Conservation (phyloP, 2,329 filamentous ascomycete species). For the Penicillium sp. region DNA sequence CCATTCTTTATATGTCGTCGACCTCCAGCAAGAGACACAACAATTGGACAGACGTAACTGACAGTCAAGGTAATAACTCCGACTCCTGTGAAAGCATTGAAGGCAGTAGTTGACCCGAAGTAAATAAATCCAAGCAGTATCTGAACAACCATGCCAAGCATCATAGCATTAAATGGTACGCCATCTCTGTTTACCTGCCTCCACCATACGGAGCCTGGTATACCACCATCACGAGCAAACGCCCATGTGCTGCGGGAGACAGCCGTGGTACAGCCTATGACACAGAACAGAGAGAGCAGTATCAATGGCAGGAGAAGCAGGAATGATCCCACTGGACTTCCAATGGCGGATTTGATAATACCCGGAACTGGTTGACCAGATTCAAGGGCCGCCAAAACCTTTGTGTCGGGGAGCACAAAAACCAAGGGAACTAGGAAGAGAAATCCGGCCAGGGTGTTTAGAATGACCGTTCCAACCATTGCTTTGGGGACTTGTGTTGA, state of each 20-base stretch:
- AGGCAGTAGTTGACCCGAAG: conserved; percentile 70
- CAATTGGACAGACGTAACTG: conserved; percentile 65
- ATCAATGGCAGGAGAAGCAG: conserved; percentile 65
- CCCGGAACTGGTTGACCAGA: conserved; percentile 70
- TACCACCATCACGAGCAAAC: conserved; percentile 69
- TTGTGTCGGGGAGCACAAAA: conserved; percentile 68
- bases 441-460: conserved; percentile 61
- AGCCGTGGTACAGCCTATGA: conserved; percentile 68
- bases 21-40: conserved; percentile 56
- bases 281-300: conserved; percentile 70
- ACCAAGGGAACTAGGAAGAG: conserved; percentile 69
- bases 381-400: conserved; percentile 59
- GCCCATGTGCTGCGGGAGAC: conserved; percentile 70
- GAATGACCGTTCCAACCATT: conserved; percentile 64
- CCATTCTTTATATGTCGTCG: conserved; percentile 52
- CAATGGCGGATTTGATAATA: conserved; percentile 70
- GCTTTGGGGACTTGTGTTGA: conserved; percentile 64
- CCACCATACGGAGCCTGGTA: conserved; percentile 65
- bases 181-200: conserved; percentile 59
- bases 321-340: conserved; percentile 67
- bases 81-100: conserved; percentile 74
- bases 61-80: conserved; percentile 72
- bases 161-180: conserved; percentile 65
- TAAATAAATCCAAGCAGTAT: conserved; percentile 71
- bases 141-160: conserved; percentile 65